Base-by-base conservation (phyloP, 495 filamentous ascomycete species). In the Penicillium malachiteum region DNA sequence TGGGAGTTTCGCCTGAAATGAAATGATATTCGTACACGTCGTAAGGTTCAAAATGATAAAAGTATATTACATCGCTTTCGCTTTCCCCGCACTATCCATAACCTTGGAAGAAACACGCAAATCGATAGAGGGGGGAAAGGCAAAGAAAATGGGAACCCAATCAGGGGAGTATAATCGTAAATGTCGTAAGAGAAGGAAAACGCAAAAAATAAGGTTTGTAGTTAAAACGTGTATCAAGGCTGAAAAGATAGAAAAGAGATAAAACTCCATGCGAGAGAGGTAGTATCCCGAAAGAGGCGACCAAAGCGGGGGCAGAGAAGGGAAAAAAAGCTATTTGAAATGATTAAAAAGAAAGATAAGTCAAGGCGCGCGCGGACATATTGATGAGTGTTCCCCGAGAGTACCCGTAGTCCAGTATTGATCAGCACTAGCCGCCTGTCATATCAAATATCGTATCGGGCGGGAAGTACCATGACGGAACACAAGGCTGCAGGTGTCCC, bases 391-490 rank as follows among this genome's bases (percentile, higher is more conserved):
- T 26, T 2, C 21, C 11, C 43, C 43, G 43, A 46, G 26, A 32
- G 43, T 46, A 46, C 12, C 43, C 43, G 43, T 32, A 31, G 47
- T 16, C 11, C 38, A 37, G 12, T 13, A 13, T 41, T 31, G 52
- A 57, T 55, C 52, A 42, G 35, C 50, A 54, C 40, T 54, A 65
- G 65, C 59, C 59, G 65, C 62, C 57, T 63, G 62, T 65, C 59
- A 68, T 58, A 55, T 54, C 50, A 34, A 21, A 58, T 50, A 51
- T 46, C 30, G 8, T 35, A 40, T 46, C 16, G 16, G 44, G 42
- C 16, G 43, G 41, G 48, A 48, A 59, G 46, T 38, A 18, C 39
- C 33, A 56, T 65, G 56, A 63, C 52, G 55, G 46, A 56, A 47
- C 37, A 39, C 40, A 13, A 37, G 43, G 56, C 54, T 65, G 65